phyloP scores from a whole-genome alignment of 164 flowering plant species.

The Protea cynaroides region DNA sequence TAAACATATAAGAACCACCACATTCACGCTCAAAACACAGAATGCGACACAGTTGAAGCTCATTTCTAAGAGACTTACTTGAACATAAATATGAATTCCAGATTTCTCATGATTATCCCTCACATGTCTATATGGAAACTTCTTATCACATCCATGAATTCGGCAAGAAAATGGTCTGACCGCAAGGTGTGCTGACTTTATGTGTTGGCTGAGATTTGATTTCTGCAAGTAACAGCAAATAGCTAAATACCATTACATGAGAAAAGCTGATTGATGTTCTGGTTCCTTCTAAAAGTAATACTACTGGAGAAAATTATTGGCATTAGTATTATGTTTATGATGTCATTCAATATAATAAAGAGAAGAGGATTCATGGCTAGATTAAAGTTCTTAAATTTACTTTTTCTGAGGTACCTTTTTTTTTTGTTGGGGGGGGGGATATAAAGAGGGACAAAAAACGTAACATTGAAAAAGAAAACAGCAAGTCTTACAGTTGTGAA shows the following conservation, averaged over 20 bases:
- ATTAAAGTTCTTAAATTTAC: too few species aligned
- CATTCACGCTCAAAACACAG: background rate
- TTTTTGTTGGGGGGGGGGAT: too few species aligned
- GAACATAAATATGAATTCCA: conserved; percentile 42
- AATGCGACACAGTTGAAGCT: background rate
- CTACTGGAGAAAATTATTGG: too few species aligned
- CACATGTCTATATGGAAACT: conserved; percentile 68
- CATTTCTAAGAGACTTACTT: conserved; percentile 25
- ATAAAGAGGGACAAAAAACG: too few species aligned
- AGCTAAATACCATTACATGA: background rate
- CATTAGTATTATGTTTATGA: too few species aligned
- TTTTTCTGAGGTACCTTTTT: too few species aligned
- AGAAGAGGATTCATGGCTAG: too few species aligned
- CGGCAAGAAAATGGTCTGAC: conserved; percentile 54
- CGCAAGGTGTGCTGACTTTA: conserved; percentile 66
- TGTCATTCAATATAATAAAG: too few species aligned
- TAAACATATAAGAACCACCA: too few species aligned
- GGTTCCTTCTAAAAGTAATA: background rate
- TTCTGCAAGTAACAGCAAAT: conserved; percentile 32
- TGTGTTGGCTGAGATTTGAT: conserved; percentile 72
- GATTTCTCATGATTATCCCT: conserved; percentile 79
- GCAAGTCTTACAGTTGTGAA: conserved; percentile 60
- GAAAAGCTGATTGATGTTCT: background rate
- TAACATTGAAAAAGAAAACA: background rate
- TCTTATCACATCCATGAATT: conserved; percentile 55